Percentiles rank a stretch among this genome's conserved stretches.
Conservation (phyloP, 345 rosid species). For the Stellera chamaejasme region DNA sequence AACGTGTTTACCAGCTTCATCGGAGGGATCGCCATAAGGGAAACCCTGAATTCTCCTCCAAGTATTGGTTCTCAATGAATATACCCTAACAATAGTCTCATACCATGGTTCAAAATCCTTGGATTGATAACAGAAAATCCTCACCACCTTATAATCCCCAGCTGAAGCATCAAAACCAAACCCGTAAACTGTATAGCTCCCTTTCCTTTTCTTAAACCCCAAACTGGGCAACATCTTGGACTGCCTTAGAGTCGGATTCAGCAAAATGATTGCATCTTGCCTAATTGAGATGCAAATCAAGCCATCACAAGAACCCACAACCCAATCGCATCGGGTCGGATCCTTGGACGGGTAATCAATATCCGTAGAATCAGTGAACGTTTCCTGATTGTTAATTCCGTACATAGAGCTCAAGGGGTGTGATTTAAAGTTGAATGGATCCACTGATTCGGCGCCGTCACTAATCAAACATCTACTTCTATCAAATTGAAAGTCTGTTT, state of each 20-base stretch:
- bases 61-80: slow-evolving; percentile 8
- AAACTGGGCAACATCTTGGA: slow-evolving; percentile 3
- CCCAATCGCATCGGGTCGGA: not conserved
- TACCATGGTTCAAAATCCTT: not conserved
- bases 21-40: slow-evolving; percentile 2
- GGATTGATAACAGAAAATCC: slow-evolving; percentile 1
- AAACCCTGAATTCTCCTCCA: slow-evolving; percentile 12
- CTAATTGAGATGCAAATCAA: slow-evolving; percentile 5
- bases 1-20: slow-evolving; percentile 5
- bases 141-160: slow-evolving; percentile 12
- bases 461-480: not conserved
- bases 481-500: slow-evolving; percentile 1
- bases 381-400: not conserved
- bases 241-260: slow-evolving; percentile 4
- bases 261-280: slow-evolving; percentile 4
- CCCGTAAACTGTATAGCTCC: slow-evolving; percentile 6
- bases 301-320: slow-evolving; percentile 11
- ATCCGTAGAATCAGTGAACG: not conserved
- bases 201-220: slow-evolving; percentile 11
- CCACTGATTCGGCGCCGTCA: not conserved
- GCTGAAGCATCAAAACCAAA: slow-evolving; percentile 9
- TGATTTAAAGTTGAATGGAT: not conserved
- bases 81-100: slow-evolving; percentile 11
- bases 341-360: slow-evolving; percentile 1
- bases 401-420: not conserved